These are phyloP conservation scores for Xylaria acuta DNA, from an alignment of 495 filamentous ascomycete genomes.

Conservation along the genomic window DNA sequence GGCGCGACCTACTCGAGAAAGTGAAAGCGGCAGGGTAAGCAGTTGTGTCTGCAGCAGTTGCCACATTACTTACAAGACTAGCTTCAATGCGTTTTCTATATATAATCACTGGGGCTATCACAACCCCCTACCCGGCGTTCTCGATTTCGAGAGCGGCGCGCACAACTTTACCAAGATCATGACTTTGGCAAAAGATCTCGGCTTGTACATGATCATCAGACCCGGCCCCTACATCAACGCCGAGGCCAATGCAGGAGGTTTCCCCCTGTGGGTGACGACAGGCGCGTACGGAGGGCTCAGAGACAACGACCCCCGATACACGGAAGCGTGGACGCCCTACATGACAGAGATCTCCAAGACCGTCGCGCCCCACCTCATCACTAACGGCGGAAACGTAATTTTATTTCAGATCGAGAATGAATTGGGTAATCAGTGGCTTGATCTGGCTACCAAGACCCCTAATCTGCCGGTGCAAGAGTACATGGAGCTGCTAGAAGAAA, in stretches of 20 bases:
- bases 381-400: conserved; percentile 62
- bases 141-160: conserved; percentile 63
- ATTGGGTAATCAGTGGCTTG: conserved; percentile 63
- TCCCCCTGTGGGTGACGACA: conserved; percentile 66
- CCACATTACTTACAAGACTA: background rate
- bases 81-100: conserved; percentile 59
- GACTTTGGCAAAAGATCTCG: conserved; percentile 62
- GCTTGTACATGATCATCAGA: conserved; percentile 63
- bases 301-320: conserved; percentile 64
- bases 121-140: conserved; percentile 51
- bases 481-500: conserved; percentile 61
- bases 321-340: conserved; percentile 61
- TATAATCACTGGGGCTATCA: conserved; percentile 66
- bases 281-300: conserved; percentile 65
- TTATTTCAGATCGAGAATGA: conserved; percentile 69
- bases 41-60: conserved; percentile 23
- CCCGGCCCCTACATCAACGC: conserved; percentile 68
- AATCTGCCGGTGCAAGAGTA: conserved; percentile 59
- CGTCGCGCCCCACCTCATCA: conserved; percentile 59
- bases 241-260: conserved; percentile 64
- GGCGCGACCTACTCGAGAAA: conserved; percentile 69
- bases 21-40: conserved; percentile 63
- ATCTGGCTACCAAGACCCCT: conserved; percentile 49
- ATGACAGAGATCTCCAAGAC: conserved; percentile 56
- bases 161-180: conserved; percentile 62